Evolutionary conservation across 805 yeast genomes (phyloP).

Genomic region (Candida peoriensis): DNA sequence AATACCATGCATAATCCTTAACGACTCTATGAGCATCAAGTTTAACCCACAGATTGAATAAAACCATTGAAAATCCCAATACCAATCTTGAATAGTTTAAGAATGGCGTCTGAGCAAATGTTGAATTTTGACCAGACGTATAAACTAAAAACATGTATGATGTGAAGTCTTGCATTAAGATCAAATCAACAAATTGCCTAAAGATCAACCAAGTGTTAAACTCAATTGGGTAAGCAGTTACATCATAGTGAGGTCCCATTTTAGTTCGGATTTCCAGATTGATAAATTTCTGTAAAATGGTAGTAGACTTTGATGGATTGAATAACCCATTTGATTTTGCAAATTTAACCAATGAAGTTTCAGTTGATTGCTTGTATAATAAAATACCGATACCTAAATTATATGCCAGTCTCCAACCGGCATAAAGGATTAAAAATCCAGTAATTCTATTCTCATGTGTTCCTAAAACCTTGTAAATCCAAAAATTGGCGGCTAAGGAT

Average conservation of each 20-base stretch:
- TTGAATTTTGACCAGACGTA: slow-evolving; percentile 23
- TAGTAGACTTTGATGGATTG: slow-evolving; percentile 26
- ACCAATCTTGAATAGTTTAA: slow-evolving; percentile 46
- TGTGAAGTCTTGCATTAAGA: slow-evolving; percentile 79
- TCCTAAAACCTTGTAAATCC: slow-evolving; percentile 26
- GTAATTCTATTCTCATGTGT: slow-evolving; percentile 14
- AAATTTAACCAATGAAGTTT: slow-evolving; percentile 48
- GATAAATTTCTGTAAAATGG: slow-evolving; percentile 35
- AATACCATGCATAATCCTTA: slow-evolving; percentile 89
- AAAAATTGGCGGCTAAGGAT: slow-evolving; percentile 32
- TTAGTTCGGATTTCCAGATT: slow-evolving; percentile 42
- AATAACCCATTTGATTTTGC: slow-evolving; percentile 44
- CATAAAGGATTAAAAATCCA: slow-evolving; percentile 48
- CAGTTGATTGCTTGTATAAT: slow-evolving; percentile 60
- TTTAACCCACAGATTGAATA: slow-evolving; percentile 81
- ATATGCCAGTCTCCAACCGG: slow-evolving; percentile 72
- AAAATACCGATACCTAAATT: slow-evolving; percentile 77
- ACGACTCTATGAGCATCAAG: slow-evolving; percentile 84
- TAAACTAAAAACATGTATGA: slow-evolving; percentile 63
- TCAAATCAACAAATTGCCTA: slow-evolving; percentile 73
- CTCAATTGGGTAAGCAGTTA: slow-evolving; percentile 55
- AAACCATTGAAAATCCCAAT: slow-evolving; percentile 55
- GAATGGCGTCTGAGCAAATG: slow-evolving; percentile 39
- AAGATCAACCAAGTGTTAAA: slow-evolving; percentile 80
- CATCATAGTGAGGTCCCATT: slow-evolving; percentile 32